phyloP scores from a whole-genome alignment of 148 eudicot species.

The Spergularia bocconei region DNA sequence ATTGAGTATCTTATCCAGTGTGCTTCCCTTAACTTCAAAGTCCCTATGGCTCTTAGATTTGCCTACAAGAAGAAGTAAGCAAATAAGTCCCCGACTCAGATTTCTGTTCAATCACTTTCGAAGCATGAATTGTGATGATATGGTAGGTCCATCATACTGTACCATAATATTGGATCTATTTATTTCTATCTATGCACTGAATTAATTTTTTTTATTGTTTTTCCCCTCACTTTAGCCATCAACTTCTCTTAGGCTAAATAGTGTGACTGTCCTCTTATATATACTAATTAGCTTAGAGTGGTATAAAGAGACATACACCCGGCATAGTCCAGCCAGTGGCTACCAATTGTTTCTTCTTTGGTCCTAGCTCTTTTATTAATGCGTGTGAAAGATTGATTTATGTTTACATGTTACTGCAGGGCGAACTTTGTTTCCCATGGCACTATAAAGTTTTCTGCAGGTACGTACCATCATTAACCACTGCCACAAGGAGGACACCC shows the following conservation, averaged over 20 bases:
- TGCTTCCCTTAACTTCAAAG: constrained; percentile 48
- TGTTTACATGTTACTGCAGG: constrained; percentile 15
- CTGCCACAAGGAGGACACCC: constrained; percentile 35
- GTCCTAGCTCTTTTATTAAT: not conserved
- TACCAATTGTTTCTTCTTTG: too few relatives aligned
- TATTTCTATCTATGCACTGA: too few relatives aligned
- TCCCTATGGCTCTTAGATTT: constrained; percentile 36
- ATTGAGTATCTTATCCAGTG: constrained; percentile 35
- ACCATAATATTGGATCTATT: not conserved
- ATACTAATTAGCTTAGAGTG: too few relatives aligned
- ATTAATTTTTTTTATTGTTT: too few relatives aligned
- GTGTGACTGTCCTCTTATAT: too few relatives aligned
- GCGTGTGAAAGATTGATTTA: not conserved
- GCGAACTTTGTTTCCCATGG: not conserved
- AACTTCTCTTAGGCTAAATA: too few relatives aligned
- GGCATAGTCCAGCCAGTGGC: too few relatives aligned
- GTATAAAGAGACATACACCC: too few relatives aligned
- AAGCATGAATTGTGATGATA: not conserved
- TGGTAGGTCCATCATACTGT: not conserved
- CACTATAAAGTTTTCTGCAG: not conserved
- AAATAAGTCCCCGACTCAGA: not conserved
- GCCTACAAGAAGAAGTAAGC: constrained; percentile 29
- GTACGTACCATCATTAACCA: constrained; percentile 45
- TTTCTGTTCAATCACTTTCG: not conserved
- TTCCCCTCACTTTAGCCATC: too few relatives aligned